These are phyloP conservation scores for Kernera saxatilis DNA, from an alignment of 345 rosid species.

Conservation along the genomic window DNA sequence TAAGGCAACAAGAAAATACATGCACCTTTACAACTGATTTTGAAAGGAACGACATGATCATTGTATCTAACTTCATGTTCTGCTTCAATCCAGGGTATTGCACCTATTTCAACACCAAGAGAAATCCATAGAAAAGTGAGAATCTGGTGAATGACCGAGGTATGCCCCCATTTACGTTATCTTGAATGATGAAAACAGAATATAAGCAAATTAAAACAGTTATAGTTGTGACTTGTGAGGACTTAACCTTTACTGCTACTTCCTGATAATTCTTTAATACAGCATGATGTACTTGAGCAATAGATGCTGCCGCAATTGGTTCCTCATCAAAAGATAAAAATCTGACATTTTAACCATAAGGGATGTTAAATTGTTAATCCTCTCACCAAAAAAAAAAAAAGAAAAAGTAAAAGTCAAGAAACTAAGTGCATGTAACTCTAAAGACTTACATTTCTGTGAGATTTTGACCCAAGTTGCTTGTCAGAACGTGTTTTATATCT, in stretches of 20 bases:
- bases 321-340: slow-evolving; percentile 74
- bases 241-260: slow-evolving; percentile 79
- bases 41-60: slow-evolving; percentile 73
- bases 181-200: slow-evolving; percentile 13
- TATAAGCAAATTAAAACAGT: neutral
- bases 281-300: slow-evolving; percentile 92
- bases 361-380: neutral
- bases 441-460: slow-evolving; percentile 52
- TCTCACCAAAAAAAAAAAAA: neutral
- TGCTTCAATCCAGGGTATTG: slow-evolving; percentile 77
- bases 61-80: slow-evolving; percentile 69
- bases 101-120: slow-evolving; percentile 43
- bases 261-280: slow-evolving; percentile 51
- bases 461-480: slow-evolving; percentile 51
- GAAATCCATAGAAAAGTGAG: neutral
- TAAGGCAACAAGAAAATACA: neutral
- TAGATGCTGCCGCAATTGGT: slow-evolving; percentile 94
- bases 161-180: neutral
- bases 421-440: neutral
- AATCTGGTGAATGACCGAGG: neutral
- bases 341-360: slow-evolving; percentile 33
- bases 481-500: slow-evolving; percentile 50
- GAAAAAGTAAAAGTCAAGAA: neutral
- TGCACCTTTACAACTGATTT: slow-evolving; percentile 56
- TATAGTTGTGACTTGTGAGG: neutral